Evolutionary conservation across 2,329 filamentous ascomycete species (phyloP).

Genomic region (Lizonia empirigonia): DNA sequence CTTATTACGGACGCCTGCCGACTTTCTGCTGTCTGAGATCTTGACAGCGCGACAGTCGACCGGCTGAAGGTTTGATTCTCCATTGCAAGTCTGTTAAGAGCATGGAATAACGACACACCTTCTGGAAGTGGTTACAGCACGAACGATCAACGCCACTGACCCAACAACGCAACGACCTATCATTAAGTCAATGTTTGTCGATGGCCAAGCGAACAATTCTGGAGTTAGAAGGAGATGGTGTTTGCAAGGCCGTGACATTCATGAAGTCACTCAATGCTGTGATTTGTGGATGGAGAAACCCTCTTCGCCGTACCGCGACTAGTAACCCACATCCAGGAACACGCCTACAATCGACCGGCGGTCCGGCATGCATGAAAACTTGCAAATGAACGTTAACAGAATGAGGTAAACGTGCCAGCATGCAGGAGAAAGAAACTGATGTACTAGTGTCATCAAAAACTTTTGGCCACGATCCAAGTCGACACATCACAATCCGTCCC

Average conservation of each 20-base stretch:
- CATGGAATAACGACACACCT: slow-evolving; percentile 24
- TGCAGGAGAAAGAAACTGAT: too few relatives aligned
- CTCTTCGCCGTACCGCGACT: too few relatives aligned
- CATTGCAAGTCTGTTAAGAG: not conserved
- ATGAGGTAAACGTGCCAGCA: too few relatives aligned
- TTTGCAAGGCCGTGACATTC: not conserved
- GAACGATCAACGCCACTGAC: not conserved
- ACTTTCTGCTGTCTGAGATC: slow-evolving; percentile 14
- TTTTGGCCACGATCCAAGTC: too few relatives aligned
- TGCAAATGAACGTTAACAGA: too few relatives aligned
- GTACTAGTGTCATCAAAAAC: too few relatives aligned
- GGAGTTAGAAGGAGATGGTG: not conserved
- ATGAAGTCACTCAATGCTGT: not conserved
- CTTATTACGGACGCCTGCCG: slow-evolving; percentile 9
- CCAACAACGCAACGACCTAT: not conserved
- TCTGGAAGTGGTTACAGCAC: slow-evolving; percentile 30
- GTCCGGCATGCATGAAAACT: too few relatives aligned
- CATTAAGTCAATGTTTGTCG: not conserved
- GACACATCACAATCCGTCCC: too few relatives aligned
- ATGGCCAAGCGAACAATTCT: too few relatives aligned
- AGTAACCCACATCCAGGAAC: too few relatives aligned
- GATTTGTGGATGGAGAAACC: too few relatives aligned
- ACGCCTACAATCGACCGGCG: too few relatives aligned
- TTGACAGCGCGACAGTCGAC: slow-evolving; percentile 15
- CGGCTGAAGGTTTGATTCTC: slow-evolving; percentile 8